phyloP scores from a whole-genome alignment of 331 rosid species.

The Erythrophleum ivorense region DNA sequence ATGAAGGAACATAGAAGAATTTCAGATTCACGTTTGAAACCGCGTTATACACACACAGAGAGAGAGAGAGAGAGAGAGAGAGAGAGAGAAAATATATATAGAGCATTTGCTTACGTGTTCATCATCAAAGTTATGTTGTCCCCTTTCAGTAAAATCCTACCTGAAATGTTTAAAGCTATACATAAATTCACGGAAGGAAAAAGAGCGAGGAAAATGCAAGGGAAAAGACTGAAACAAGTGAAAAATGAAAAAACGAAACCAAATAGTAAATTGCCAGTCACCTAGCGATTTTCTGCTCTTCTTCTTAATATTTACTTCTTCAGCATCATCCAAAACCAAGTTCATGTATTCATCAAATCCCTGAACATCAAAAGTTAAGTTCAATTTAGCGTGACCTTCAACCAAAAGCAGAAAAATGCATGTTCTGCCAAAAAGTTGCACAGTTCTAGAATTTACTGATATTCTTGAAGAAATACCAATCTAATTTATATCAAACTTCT shows the following conservation, averaged over 20 bases:
- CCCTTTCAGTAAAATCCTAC: conserved; percentile 93
- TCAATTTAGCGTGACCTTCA: not conserved
- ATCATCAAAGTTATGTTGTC: conserved; percentile 95
- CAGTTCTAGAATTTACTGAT: not conserved
- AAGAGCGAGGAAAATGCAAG: not conserved
- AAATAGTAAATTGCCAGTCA: not conserved
- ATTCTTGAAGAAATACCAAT: not conserved
- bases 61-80: not conserved
- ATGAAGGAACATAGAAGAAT: not conserved
- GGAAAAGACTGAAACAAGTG: not conserved
- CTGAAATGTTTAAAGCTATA: conserved; percentile 48
- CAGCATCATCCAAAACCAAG: conserved; percentile 93
- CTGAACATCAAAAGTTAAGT: conserved; percentile 39
- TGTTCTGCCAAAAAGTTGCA: not conserved
- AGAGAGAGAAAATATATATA: too few species aligned
- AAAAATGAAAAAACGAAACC: not conserved
- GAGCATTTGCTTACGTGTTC: conserved; percentile 68
- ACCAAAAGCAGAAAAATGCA: not conserved
- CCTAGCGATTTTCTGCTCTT: conserved; percentile 83
- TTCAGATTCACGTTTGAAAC: not conserved
- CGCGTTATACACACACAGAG: not conserved
- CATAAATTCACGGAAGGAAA: conserved; percentile 20
- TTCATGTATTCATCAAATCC: conserved; percentile 99
- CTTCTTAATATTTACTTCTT: conserved; percentile 87
- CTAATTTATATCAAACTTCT: not conserved